Percentiles rank a stretch among this genome's conserved stretches.
Conservation (phyloP, 306 rosid species). For the Citrullus mucosospermus region DNA sequence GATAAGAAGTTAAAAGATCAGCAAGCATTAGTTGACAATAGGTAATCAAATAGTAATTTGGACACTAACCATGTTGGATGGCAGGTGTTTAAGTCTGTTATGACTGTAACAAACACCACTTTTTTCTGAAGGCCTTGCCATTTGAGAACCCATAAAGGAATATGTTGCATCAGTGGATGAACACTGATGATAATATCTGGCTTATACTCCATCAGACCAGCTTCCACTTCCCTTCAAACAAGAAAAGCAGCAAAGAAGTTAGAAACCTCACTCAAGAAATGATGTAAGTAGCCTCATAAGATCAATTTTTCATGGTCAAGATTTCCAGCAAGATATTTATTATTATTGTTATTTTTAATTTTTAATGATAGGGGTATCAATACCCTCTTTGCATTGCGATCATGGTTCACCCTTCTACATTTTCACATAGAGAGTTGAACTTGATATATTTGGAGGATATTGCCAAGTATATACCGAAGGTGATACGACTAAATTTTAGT, state of each 20-base stretch:
- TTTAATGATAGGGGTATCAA: neutral
- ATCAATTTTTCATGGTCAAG: neutral
- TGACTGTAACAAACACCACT: constrained; percentile 79
- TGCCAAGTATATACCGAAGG: no score
- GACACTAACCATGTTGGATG: constrained; percentile 82
- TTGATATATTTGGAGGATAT: no score
- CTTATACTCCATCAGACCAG: constrained; percentile 85
- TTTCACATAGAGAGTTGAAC: neutral
- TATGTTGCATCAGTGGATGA: constrained; percentile 96
- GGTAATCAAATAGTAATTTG: neutral
- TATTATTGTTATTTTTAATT: no score
- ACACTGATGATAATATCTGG: constrained; percentile 96
- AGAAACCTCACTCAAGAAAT: neutral
- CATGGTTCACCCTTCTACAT: neutral
- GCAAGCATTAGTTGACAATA: neutral
- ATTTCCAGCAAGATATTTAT: neutral
- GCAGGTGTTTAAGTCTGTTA: constrained; percentile 81
- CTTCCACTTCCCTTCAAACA: constrained; percentile 82
- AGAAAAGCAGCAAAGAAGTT: constrained; percentile 2
- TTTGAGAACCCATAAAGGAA: constrained; percentile 97
- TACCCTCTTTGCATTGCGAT: neutral
- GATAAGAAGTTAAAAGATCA: neutral
- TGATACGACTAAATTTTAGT: no score
- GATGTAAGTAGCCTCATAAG: neutral
- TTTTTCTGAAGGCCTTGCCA: constrained; percentile 95